Conservation (phyloP, 805 yeast genomes). For the Pichia cabralensis region DNA sequence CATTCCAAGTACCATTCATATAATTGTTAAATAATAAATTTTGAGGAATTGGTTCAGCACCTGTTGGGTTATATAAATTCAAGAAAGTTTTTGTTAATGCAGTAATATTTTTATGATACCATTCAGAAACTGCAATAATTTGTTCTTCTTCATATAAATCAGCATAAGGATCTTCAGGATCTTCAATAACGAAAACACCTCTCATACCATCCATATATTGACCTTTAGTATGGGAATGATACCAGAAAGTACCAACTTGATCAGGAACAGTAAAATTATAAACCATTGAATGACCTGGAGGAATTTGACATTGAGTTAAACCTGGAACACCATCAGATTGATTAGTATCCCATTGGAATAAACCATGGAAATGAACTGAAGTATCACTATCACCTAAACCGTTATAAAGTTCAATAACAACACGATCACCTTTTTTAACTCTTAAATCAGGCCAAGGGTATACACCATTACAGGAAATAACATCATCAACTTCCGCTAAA, state of each 20-base stretch:
- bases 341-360: conserved; percentile 66
- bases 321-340: conserved; percentile 89
- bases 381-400: conserved; percentile 63
- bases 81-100: conserved; percentile 49
- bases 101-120: conserved; percentile 67
- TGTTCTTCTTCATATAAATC: conserved; percentile 77
- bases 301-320: conserved; percentile 86
- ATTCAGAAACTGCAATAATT: conserved; percentile 61
- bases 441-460: conserved; percentile 84
- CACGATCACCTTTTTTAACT: conserved; percentile 71
- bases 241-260: conserved; percentile 93
- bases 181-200: conserved; percentile 67
- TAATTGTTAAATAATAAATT: conserved; percentile 74
- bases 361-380: conserved; percentile 87
- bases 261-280: conserved; percentile 82
- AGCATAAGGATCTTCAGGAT: conserved; percentile 40
- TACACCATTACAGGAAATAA: conserved; percentile 41
- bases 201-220: conserved; percentile 94
- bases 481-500: conserved; percentile 27
- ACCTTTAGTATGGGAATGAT: conserved; percentile 86
- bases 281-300: conserved; percentile 57
- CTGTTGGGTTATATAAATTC: conserved; percentile 80
- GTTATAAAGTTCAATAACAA: conserved; percentile 64
- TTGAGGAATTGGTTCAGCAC: conserved; percentile 96
- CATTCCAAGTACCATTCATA: conserved; percentile 62